A percentile compares a stretch with the other conserved stretches of the same genome.
phyloP scores from a whole-genome alignment of 2,329 filamentous ascomycete genomes.

The Curvularia eragrostidis region DNA sequence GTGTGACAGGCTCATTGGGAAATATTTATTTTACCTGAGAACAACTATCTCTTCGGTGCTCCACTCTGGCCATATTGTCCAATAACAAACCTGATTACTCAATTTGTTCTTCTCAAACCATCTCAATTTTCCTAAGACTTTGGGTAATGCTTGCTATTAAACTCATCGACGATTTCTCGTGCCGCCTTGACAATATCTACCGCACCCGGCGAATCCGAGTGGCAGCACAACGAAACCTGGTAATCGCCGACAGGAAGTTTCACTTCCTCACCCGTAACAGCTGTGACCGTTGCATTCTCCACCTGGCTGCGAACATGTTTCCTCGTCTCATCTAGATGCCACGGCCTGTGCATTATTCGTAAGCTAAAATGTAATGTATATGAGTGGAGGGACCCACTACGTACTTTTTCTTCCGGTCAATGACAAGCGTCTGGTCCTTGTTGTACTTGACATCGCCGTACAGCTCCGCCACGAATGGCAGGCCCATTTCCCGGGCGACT shows the following conservation, averaged over 20 bases:
- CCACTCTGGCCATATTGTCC: not conserved
- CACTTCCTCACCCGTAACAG: slow-evolving; percentile 52
- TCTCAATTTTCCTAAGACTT: not conserved
- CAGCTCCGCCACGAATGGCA: slow-evolving; percentile 62
- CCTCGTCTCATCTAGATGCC: slow-evolving; percentile 52
- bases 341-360: slow-evolving; percentile 38
- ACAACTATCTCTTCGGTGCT: not conserved
- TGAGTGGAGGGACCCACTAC: slow-evolving; percentile 1
- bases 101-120: not conserved
- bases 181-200: slow-evolving; percentile 54
- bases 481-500: slow-evolving; percentile 59
- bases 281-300: slow-evolving; percentile 50
- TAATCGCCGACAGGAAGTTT: slow-evolving; percentile 52
- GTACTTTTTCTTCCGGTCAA: slow-evolving; percentile 65
- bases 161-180: slow-evolving; percentile 52
- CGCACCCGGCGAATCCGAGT: slow-evolving; percentile 54
- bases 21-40: not conserved
- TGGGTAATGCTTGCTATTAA: slow-evolving; percentile 42
- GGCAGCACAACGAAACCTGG: slow-evolving; percentile 54
- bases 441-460: slow-evolving; percentile 65
- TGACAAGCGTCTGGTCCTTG: slow-evolving; percentile 58
- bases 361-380: not conserved
- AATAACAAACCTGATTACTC: not conserved
- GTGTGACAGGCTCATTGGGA: not conserved
- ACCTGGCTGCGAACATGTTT: slow-evolving; percentile 52